phyloP scores from a whole-genome alignment of 2,329 filamentous ascomycete genomes.

The Penicillium sp. region DNA sequence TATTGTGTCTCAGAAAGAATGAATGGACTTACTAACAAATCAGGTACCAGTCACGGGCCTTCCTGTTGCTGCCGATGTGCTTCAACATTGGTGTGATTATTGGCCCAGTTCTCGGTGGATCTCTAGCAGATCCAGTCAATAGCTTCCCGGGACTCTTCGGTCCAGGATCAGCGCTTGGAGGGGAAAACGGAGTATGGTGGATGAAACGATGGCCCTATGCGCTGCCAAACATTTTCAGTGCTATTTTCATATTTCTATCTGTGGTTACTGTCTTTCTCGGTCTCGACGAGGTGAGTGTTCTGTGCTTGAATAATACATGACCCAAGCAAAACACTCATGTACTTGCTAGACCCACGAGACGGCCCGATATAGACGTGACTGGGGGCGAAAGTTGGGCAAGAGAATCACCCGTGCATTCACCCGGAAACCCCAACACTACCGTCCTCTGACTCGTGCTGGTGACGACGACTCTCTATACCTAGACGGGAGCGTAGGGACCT shows the following conservation, averaged over 20 bases:
- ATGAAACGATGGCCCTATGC: constrained; percentile 70
- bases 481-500: constrained; percentile 30
- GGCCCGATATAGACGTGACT: constrained; percentile 45
- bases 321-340: background rate
- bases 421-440: constrained; percentile 38
- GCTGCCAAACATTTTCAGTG: constrained; percentile 70
- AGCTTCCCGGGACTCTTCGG: constrained; percentile 68
- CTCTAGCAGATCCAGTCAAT: constrained; percentile 68
- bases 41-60: constrained; percentile 57
- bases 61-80: constrained; percentile 67
- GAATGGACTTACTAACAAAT: constrained; percentile 1
- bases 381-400: constrained; percentile 45
- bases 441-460: constrained; percentile 33
- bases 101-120: constrained; percentile 65
- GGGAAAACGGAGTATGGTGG: constrained; percentile 64
- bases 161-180: constrained; percentile 60
- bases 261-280: constrained; percentile 63
- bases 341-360: constrained; percentile 40
- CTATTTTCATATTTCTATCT: constrained; percentile 61
- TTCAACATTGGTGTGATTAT: constrained; percentile 69
- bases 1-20: too few species aligned
- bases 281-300: constrained; percentile 63
- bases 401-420: constrained; percentile 35
- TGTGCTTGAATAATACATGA: too few species aligned
- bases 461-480: constrained; percentile 39